Evolutionary conservation across 2,329 filamentous ascomycete species (phyloP), one percentile per base, ranked within the genome.

Genomic region (Scortechinia acanthostroma): DNA sequence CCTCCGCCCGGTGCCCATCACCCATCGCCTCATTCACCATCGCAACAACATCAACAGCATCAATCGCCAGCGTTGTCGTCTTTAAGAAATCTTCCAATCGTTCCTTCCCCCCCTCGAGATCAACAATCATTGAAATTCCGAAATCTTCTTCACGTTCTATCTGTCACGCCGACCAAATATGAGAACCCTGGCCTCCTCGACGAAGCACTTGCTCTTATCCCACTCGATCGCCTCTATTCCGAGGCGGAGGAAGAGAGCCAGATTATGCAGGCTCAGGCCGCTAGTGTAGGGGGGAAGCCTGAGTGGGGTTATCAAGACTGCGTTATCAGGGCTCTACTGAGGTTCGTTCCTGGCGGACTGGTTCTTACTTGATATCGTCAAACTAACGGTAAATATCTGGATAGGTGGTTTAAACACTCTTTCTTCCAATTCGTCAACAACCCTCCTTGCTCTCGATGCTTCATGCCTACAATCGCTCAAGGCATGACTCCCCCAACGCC

Each of bases 281-380:
- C 85, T 53, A 78, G 77, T 21, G 69, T 74, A 43, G 78, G 73
- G 47, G 66, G 69, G 51, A 78, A 82, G 59, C 73, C 83, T 13
- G 78, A 82, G 61, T 88, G 83, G 83, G 83, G 82, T 47, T 87
- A 87, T 58, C 83, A 87, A 58, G 83, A 88, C 64, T 88, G 83
- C 62, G 81, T 87, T 44, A 78, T 88, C 52, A 72, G 78, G 51
- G 78, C 83, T 45, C 68, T 88, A 49, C 66, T 88, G 56, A 74
- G 70, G 76, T 79, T 65, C 52, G 71, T 19, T 30, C 61, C 47
- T 35, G 28, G 22, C 23, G 22, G 33, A 15, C 17, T 19, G 17
- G 35, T 13, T 17, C 35, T 17, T 13, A 30, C 10, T 30, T 10
- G 25, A 30, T n/a, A 6, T 40, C 6, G 13, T 19, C 10, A 13